Evolutionary conservation across 257 asterid species (phyloP).

Genomic region (Ehretia macrophylla): DNA sequence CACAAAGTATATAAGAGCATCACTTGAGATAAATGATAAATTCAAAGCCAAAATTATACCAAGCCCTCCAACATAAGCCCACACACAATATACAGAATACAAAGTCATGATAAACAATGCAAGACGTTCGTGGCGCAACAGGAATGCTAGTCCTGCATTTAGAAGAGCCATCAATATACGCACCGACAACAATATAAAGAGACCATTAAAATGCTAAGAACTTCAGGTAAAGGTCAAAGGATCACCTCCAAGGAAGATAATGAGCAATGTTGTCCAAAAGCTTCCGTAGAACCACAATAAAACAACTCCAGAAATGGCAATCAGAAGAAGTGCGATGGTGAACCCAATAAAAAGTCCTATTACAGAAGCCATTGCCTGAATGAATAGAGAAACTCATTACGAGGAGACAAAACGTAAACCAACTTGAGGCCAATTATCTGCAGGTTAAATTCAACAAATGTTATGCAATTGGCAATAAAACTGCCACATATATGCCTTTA

Average conservation of each 20-base stretch:
- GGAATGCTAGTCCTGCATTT: constrained; percentile 65
- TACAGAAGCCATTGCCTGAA: constrained; percentile 58
- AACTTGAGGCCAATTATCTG: not conserved
- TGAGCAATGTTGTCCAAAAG: constrained; percentile 73
- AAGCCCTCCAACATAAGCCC: constrained; percentile 79
- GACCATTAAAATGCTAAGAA: constrained; percentile 4
- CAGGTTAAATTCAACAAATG: not conserved
- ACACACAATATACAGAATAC: constrained; percentile 75
- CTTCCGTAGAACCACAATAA: constrained; percentile 83
- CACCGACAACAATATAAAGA: constrained; percentile 7
- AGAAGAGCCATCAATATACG: constrained; percentile 15
- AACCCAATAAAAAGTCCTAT: constrained; percentile 66
- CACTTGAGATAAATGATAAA: constrained; percentile 84
- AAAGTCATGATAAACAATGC: constrained; percentile 57
- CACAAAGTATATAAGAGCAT: constrained; percentile 61
- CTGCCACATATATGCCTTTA: too few species aligned
- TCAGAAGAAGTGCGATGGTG: constrained; percentile 45
- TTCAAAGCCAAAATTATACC: constrained; percentile 70
- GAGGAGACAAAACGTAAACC: not conserved
- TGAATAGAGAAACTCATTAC: constrained; percentile 6
- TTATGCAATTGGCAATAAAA: too few species aligned
- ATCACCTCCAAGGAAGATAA: constrained; percentile 71
- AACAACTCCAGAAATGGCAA: constrained; percentile 37
- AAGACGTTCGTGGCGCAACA: constrained; percentile 53
- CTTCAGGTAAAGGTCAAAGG: constrained; percentile 14